Base-by-base conservation (phyloP, 2,329 filamentous ascomycete species). In the Venturia carpophila region DNA sequence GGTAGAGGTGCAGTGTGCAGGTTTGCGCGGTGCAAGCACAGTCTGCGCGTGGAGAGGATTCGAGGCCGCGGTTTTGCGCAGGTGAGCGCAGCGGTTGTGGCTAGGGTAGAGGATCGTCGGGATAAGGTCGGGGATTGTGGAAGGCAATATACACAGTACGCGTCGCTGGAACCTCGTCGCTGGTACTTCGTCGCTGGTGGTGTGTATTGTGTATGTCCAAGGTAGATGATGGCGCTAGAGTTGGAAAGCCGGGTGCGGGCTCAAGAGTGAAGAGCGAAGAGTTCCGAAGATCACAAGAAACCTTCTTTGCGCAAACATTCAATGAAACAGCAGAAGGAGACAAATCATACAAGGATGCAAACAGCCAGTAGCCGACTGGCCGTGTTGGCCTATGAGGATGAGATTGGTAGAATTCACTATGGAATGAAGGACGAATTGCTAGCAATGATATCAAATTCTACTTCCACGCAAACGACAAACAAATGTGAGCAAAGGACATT, bases 51-150 rank as follows among this genome's bases (percentile, higher is more conserved):
- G 47, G 27, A 21, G 24, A 15, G 52, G 52, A 58, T n/a, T 34
- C 27, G 27, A 58, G 52, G 52, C 52, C 30, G 52, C 52, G 52
- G 52, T 58, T 30, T n/a, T 58, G 52, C 52, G 30, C 52, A 58
- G 30, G 52, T 19, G 52, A 58, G 52, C 52, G 52, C 52, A 37
- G 19, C 27, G 3, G 30, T 58, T 58, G 52, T 19, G 52, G 17
- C 52, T 10, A 58, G 52, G 52, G 52, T 58, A 37, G 10, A 37
- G 15, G 52, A 58, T 58, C 30, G 27, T 34, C 52, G 52, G 30
- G n/a, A 27, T 58, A 58, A 58, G 52, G 52, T 37, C 52, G 52
- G 52, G 52, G 52, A n/a, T 58, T 58, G 52, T 58, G 27, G 52
- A 58, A 37, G 27, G 30, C 13, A n/a, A 58, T 37, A 37, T 58